Conservation (phyloP, 2,329 filamentous ascomycete genomes). For the Claviceps sp. region DNA sequence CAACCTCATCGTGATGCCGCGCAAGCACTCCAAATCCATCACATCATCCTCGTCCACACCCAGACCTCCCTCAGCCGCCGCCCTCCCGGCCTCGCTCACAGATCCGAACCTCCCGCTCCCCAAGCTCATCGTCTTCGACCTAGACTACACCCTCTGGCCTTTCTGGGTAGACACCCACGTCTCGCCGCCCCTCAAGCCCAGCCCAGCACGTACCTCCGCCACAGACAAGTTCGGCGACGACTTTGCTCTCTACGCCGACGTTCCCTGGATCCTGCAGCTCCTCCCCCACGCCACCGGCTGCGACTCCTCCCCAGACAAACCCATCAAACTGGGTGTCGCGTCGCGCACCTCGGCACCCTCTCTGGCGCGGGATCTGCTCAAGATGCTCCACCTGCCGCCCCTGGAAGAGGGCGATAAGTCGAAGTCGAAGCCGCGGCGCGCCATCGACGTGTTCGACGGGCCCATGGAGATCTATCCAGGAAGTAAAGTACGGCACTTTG, state of each 20-base stretch:
- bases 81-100: slow-evolving; percentile 28
- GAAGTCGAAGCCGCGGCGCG: slow-evolving; percentile 19
- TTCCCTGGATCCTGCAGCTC: slow-evolving; percentile 48
- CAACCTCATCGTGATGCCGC: slow-evolving; percentile 13
- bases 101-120: slow-evolving; percentile 55
- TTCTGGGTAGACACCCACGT: slow-evolving; percentile 97
- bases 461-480: slow-evolving; percentile 58
- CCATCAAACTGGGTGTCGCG: slow-evolving; percentile 53
- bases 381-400: slow-evolving; percentile 49
- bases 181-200: slow-evolving; percentile 51
- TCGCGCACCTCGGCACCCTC: slow-evolving; percentile 71
- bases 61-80: not conserved
- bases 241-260: slow-evolving; percentile 58
- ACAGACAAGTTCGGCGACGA: slow-evolving; percentile 48
- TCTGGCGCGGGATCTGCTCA: slow-evolving; percentile 68
- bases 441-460: slow-evolving; percentile 47
- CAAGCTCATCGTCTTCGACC: slow-evolving; percentile 78
- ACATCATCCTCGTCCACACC: slow-evolving; percentile 3
- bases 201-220: slow-evolving; percentile 27
- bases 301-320: slow-evolving; percentile 8
- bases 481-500: slow-evolving; percentile 77
- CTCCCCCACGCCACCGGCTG: slow-evolving; percentile 27
- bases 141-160: slow-evolving; percentile 98
- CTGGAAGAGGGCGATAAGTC: slow-evolving; percentile 14
- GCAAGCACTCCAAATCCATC: slow-evolving; percentile 19